Percentiles rank a stretch among this genome's conserved stretches.
Conservation (phyloP, 139 green algal genomes). For the Chloropicon primus region DNA sequence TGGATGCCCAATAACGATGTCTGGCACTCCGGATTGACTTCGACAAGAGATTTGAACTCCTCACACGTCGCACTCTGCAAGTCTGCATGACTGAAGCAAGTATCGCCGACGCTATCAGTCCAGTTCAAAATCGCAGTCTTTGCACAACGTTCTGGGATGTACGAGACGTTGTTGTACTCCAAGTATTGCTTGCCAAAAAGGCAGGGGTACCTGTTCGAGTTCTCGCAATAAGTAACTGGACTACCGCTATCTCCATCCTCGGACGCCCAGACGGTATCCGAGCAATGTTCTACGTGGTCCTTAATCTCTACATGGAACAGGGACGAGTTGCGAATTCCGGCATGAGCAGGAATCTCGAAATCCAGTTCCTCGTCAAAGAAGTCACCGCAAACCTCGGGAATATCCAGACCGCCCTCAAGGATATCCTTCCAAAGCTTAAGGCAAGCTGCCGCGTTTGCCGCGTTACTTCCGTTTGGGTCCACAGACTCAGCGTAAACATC, state of each 20-base stretch:
- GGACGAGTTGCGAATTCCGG: neutral
- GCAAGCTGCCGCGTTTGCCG: neutral
- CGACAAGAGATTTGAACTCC: too few relatives aligned
- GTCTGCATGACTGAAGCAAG: too few relatives aligned
- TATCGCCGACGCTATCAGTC: too few relatives aligned
- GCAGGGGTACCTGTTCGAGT: neutral
- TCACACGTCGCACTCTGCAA: too few relatives aligned
- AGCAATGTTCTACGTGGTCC: neutral
- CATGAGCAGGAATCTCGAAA: neutral
- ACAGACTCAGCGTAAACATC: neutral
- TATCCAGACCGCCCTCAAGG: neutral
- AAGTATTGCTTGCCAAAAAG: neutral
- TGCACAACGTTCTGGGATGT: neutral
- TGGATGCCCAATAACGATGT: too few relatives aligned
- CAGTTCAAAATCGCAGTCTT: neutral
- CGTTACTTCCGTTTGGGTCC: too few relatives aligned
- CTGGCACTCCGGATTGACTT: too few relatives aligned
- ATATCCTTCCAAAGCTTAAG: neutral
- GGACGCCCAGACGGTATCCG: too few relatives aligned
- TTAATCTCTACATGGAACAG: neutral
- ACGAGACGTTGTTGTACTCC: neutral
- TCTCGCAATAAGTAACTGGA: neutral
- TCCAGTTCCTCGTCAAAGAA: neutral
- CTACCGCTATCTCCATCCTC: too few relatives aligned
- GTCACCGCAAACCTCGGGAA: neutral